Conservation (phyloP, 345 rosid genomes). For the Mallotus nudiflorus region DNA sequence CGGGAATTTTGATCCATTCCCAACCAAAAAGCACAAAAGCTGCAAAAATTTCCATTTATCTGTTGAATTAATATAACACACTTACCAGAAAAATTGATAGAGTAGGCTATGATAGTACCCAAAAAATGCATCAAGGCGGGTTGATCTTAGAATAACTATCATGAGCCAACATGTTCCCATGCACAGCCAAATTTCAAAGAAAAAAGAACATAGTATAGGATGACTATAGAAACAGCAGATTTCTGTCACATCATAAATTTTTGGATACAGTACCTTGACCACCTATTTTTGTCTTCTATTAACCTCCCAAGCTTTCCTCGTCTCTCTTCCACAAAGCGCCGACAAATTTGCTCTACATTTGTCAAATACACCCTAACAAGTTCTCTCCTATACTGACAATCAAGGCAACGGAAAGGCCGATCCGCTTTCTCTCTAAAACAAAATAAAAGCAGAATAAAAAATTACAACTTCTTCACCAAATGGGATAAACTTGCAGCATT, state of each 20-base stretch:
- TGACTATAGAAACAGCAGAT: not conserved
- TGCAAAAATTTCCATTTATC: constrained; percentile 37
- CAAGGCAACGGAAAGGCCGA: constrained; percentile 92
- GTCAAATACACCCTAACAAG: constrained; percentile 87
- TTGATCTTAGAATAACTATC: not conserved
- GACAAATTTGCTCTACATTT: constrained; percentile 84
- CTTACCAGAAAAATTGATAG: not conserved
- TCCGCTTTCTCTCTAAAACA: constrained; percentile 77
- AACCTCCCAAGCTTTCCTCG: constrained; percentile 66
- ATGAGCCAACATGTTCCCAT: not conserved
- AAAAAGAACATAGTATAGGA: constrained; percentile 7
- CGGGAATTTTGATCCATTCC: constrained; percentile 71
- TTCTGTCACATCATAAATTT: no score
- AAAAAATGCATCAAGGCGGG: not conserved
- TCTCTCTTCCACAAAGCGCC: constrained; percentile 83
- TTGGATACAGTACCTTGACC: constrained; percentile 65
- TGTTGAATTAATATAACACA: not conserved
- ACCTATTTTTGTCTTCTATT: constrained; percentile 76
- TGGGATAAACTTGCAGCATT: not conserved
- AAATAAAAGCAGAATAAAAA: not conserved
- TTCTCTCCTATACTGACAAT: constrained; percentile 79
- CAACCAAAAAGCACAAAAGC: constrained; percentile 84
- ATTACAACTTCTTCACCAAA: not conserved
- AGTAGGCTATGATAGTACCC: not conserved
- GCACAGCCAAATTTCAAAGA: not conserved